phyloP scores from a whole-genome alignment of 73 alveolate species.

The Breviolum minutum region DNA sequence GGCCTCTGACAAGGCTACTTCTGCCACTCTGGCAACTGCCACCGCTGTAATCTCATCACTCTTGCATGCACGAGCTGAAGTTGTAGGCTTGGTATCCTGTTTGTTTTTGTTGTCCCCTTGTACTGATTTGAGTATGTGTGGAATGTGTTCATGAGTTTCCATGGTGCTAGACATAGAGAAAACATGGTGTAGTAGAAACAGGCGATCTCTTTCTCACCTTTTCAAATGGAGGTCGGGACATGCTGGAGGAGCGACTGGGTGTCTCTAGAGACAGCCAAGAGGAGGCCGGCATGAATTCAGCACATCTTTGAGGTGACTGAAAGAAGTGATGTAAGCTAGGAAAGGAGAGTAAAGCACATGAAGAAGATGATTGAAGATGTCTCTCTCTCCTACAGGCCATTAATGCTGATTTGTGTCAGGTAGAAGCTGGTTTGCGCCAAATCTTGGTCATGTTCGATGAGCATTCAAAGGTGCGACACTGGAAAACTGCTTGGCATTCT shows the following conservation, averaged over 20 bases:
- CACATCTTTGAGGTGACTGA: too few species aligned
- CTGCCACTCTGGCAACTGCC: neutral
- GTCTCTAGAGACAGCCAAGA: too few species aligned
- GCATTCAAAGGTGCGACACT: neutral
- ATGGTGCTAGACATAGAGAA: neutral
- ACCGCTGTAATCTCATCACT: neutral
- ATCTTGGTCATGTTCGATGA: neutral
- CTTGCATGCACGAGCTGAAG: constrained; percentile 2
- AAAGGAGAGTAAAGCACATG: too few species aligned
- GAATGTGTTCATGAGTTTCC: neutral
- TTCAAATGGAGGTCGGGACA: neutral
- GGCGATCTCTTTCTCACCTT: neutral
- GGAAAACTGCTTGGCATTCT: neutral
- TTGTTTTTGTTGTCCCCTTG: too few species aligned
- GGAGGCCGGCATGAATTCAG: too few species aligned
- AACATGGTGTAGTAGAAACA: neutral
- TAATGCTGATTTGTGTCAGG: neutral
- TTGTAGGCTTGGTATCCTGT: neutral
- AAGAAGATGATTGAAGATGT: too few species aligned
- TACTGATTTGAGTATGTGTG: neutral
- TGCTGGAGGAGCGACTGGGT: neutral
- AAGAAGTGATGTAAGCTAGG: too few species aligned
- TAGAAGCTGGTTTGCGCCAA: neutral
- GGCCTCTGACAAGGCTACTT: neutral
- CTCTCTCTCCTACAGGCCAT: too few species aligned